Base-by-base conservation (phyloP, 73 alveolate species). In the Effrenium voratum region DNA sequence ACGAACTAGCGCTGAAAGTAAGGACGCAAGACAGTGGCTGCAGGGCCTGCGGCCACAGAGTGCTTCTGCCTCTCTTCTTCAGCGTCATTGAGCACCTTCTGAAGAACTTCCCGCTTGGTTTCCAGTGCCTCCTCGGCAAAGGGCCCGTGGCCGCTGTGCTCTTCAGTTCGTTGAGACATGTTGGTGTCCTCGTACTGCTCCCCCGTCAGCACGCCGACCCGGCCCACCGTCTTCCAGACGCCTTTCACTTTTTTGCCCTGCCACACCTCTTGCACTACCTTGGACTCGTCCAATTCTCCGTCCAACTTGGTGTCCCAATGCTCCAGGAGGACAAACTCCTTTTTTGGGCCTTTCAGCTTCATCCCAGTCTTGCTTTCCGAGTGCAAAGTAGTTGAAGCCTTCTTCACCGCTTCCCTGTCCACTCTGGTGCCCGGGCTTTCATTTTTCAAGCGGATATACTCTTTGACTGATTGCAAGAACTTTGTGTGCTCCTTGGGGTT, bases 151-250 rank as follows among this genome's bases (percentile, higher is more conserved):
- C 79, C 93, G 47, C 43, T 49, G 43, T 84, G 93, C 79, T 84
- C 93, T 38, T 50, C 59, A 34, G 93, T 55, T 22, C 36, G 44
- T 43, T 12, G 41, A 1, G 24, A 38, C 79, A 19, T 0, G 41
- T 36, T 32, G n/a, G 32, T 84, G 59, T 84, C 93, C 44, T 84
- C 93, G 59, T 84, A 84, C 59, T 36, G 28, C 73, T 46, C 30
- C 28, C 36, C 77, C 44, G 50, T 34, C 59, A 30, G 38, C 13
- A 34, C 79, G n/a, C 93, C 93, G 13, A 4, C 40, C 57, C 52
- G 49, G 41, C 93, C 93, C 5, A 22, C 36, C 32, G 4, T 26
- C 59, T 5, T 12, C 44, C 68, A 46, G 22, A 28, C 49, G 8
- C 92, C 92, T 47, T 38, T 81, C 44, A 32, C 76, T 1, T 16